These are phyloP conservation scores for Candida pseudocylindracea DNA, from an alignment of 1,139 yeast genomes.

Conservation along the genomic window DNA sequence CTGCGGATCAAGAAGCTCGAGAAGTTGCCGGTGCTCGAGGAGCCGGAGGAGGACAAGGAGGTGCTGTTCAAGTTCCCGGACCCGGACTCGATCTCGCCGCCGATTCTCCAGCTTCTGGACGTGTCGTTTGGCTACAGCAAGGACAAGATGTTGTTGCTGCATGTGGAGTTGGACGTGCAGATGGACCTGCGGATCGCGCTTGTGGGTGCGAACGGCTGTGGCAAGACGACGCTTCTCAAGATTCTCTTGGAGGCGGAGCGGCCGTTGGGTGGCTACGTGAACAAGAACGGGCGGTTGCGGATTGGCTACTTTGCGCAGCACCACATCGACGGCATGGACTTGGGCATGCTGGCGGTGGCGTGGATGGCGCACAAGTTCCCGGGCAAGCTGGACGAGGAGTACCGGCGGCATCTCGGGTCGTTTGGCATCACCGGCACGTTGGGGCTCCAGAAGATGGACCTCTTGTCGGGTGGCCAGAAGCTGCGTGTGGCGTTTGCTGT, in stretches of 20 bases:
- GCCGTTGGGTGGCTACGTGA: conserved; percentile 57
- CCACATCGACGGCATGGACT: conserved; percentile 95
- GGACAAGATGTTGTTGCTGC: conserved; percentile 31
- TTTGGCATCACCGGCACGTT: conserved; percentile 92
- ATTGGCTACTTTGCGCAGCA: conserved; percentile 99
- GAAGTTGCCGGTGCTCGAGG: conserved; percentile 75
- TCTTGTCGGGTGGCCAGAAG: conserved; percentile 93
- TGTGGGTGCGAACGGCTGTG: conserved; percentile 98
- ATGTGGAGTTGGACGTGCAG: conserved; percentile 80
- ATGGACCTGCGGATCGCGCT: conserved; percentile 88
- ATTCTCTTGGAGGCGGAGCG: conserved; percentile 54
- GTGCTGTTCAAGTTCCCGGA: conserved; percentile 86
- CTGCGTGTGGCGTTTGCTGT: conserved; percentile 98
- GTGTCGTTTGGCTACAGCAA: conserved; percentile 74
- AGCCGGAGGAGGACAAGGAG: conserved; percentile 83
- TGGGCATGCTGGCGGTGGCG: conserved; percentile 66
- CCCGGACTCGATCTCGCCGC: conserved; percentile 83
- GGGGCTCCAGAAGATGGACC: conserved; percentile 77
- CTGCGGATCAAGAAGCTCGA: conserved; percentile 92
- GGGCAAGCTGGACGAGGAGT: conserved; percentile 90
- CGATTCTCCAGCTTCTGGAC: conserved; percentile 70
- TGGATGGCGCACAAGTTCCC: conserved; percentile 89
- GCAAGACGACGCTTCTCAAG: conserved; percentile 87
- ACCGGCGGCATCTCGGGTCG: conserved; percentile 88
- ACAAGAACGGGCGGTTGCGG: conserved; percentile 68